Base-by-base conservation (phyloP, 768 basidiomycete genomes). In the Podaxis rugospora region DNA sequence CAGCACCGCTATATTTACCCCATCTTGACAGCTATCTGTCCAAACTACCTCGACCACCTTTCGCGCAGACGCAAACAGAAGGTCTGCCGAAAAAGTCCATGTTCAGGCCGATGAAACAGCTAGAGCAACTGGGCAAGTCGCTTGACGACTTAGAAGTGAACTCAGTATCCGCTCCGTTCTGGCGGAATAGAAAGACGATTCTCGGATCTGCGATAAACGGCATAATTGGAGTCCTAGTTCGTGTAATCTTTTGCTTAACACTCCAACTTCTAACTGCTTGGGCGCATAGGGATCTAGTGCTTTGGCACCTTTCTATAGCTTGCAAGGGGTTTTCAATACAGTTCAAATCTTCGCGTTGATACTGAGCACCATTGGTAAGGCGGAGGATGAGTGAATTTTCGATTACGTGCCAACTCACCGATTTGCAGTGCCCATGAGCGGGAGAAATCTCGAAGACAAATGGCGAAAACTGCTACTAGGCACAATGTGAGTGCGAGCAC, bases 271-370 rank as follows among this genome's bases (percentile, higher is more conserved):
- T 57, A 10, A 47, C 64, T 23, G 62, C 16, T 36, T 51, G 18
- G 16, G 7, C 7, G 50, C 49, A 0, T 49, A 90, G 88, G 88
- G 89, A 10, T 90, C 89, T 1, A 89, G 87, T 69, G 82, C 80
- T 25, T 72, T 89, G 37, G 83, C 87, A 4, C 80, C 83, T 0
- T 88, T 83, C 64, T 91, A 90, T 67, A 88, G 87, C 68, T 69
- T 89, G 21, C 85, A 87, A 66, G 88, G 89, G 42, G 75, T 90
- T 9, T 76, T 83, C 55, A 87, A 88, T 63, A 87, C 84, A 0
- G 71, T 90, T 0, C 88, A 91, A 67, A 79, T 90, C 37, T 88
- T 90, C 69, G 88, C 89, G 0, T 73, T 91, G 27, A 78, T 91
- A 47, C 69, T 91, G 60, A 84, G 80, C 60, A 89, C 88, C 1